Base-by-base conservation (phyloP, 2,329 filamentous ascomycete species). In the Cryoendolithus antarcticus region DNA sequence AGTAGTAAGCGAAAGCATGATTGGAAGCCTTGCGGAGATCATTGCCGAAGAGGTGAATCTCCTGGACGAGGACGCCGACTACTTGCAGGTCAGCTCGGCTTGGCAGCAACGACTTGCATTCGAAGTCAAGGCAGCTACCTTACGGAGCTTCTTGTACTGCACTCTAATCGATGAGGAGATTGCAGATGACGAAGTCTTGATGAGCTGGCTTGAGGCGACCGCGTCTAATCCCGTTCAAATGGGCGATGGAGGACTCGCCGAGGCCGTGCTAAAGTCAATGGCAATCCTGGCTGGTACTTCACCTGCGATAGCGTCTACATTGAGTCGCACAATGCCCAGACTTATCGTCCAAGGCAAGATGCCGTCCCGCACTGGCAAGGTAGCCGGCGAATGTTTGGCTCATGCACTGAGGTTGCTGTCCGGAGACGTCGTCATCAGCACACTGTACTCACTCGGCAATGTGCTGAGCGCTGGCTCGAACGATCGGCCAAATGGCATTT, bases 361-460 rank as follows among this genome's bases (percentile, higher is more conserved):
- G 29, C 75, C 75, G 40, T 73, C 75, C 10, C 67, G 74, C 21
- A 84, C 78, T 9, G 79, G 91, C 32, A 71, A 70, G 2, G 72
- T 89, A 27, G 89, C 89, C 21, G 86, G 88, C n/a, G 77, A 78
- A 48, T 91, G 82, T 50, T 67, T 98, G 28, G 86, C 88, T 2
- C 81, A 80, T 48, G 77, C 93, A 11, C 67, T 98, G 40, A 80
- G 80, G 49, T 71, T 81, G 51, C 71, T 96, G 9, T 93, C 91
- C 1, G 83, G 93, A 51, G 91, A 98, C 65, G 81, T 86, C 29
- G 75, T 94, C 29, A 96, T 98, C 48, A 93, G 88, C 4, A 96
- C 88, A 1, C 68, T 98, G 7, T 98, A 98, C 62, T 91, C 86
- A 0, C 71, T 98, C n/a, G 91, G 91, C 12, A 98, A 98, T 56